These are phyloP conservation scores for Cystofilobasidium ferigula DNA, from an alignment of 768 basidiomycete genomes.

Conservation along the genomic window DNA sequence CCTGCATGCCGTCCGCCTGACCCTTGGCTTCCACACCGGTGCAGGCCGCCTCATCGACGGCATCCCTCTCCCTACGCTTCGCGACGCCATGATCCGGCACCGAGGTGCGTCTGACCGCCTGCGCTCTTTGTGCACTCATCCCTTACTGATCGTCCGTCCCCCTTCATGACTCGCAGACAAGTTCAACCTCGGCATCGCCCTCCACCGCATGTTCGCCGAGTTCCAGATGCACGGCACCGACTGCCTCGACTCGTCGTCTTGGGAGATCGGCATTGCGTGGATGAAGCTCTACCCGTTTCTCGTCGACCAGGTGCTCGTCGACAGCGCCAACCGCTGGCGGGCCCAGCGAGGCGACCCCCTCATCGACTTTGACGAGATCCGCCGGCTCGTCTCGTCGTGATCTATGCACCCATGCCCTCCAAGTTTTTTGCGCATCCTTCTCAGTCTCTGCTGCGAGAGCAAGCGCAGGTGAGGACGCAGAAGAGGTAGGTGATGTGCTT, in stretches of 20 bases:
- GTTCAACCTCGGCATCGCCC: constrained; percentile 19
- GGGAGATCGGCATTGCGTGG: constrained; percentile 14
- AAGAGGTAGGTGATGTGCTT: too few species aligned
- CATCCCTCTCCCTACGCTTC: constrained; percentile 5
- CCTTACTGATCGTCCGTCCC: background rate
- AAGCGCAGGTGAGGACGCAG: too few species aligned
- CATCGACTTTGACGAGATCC: background rate
- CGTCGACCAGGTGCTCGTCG: background rate
- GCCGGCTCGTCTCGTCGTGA: background rate
- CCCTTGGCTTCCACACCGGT: background rate
- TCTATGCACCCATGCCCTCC: too few species aligned
- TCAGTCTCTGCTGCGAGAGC: too few species aligned
- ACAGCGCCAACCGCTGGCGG: constrained; percentile 2
- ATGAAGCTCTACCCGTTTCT: constrained; percentile 11
- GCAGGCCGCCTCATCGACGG: constrained; percentile 21
- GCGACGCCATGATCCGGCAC: constrained; percentile 12
- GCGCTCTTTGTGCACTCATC: background rate
- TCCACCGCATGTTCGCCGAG: constrained; percentile 6
- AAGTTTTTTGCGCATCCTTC: too few species aligned
- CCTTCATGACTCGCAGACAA: background rate
- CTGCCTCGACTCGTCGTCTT: background rate
- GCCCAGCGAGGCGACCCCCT: background rate
- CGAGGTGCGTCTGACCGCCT: constrained; percentile 10
- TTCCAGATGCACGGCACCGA: constrained; percentile 16
- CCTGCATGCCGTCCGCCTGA: background rate